Conservation (phyloP, 192 early-diverging fungal species). For the Podila epicladia region DNA sequence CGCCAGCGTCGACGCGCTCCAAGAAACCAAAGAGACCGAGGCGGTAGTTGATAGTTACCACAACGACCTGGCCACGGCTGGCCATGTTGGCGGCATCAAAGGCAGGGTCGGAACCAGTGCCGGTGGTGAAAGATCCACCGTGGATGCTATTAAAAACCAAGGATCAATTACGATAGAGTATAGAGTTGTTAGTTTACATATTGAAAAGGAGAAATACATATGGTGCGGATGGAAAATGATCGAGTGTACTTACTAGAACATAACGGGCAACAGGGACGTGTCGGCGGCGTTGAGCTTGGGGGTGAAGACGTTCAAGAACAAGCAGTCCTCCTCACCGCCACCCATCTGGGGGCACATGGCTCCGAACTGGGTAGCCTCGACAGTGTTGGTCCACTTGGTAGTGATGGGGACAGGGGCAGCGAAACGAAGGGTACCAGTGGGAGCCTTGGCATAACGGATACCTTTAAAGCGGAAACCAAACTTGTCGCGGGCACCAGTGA, state of each 20-base stretch:
- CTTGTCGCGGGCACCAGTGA: slow-evolving; percentile 41
- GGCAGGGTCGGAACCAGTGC: slow-evolving; percentile 47
- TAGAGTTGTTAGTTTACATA: not conserved
- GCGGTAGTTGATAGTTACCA: slow-evolving; percentile 51
- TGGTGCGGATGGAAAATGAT: not conserved
- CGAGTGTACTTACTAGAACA: slow-evolving; percentile 44
- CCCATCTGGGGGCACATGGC: slow-evolving; percentile 50
- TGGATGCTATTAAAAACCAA: slow-evolving; percentile 21
- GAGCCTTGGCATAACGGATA: slow-evolving; percentile 52
- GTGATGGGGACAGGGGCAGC: slow-evolving; percentile 40
- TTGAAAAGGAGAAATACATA: not conserved
- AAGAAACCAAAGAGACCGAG: slow-evolving; percentile 50
- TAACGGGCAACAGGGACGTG: slow-evolving; percentile 31
- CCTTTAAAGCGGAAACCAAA: slow-evolving; percentile 51
- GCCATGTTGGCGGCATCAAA: slow-evolving; percentile 51
- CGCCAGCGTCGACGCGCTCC: slow-evolving; percentile 46
- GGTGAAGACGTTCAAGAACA: slow-evolving; percentile 53
- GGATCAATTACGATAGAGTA: slow-evolving; percentile 21
- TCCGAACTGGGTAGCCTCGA: slow-evolving; percentile 35
- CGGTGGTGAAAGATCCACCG: slow-evolving; percentile 50
- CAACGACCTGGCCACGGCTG: slow-evolving; percentile 44
- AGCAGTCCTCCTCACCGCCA: slow-evolving; percentile 47
- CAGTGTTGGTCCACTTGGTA: slow-evolving; percentile 22
- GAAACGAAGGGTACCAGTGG: slow-evolving; percentile 41
- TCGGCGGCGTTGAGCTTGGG: slow-evolving; percentile 32